A percentile compares a stretch with the other conserved stretches of the same genome.
These are phyloP conservation scores for Globisporangium ultimum DNA, from an alignment of 352 stramenopile species.

Conservation along the genomic window DNA sequence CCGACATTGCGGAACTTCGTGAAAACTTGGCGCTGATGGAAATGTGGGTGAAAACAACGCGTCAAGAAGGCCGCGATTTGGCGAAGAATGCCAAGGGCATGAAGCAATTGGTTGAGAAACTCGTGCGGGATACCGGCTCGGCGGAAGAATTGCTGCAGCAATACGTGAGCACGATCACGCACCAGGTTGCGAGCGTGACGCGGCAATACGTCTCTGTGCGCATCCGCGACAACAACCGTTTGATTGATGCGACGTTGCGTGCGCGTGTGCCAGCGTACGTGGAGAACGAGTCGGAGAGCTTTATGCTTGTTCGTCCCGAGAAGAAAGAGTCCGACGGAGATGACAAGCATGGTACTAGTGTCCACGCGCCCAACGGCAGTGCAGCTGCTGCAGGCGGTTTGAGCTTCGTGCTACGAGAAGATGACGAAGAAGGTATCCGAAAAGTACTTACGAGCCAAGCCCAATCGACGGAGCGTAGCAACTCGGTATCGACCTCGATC, in stretches of 20 bases:
- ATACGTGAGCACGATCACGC: conserved; percentile 82
- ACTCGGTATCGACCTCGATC: conserved; percentile 5
- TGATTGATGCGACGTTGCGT: conserved; percentile 71
- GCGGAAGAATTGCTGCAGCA: conserved; percentile 73
- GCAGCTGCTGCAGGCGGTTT: conserved; percentile 10
- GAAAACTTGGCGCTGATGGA: conserved; percentile 44
- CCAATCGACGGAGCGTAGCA: not conserved
- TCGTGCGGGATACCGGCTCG: conserved; percentile 67
- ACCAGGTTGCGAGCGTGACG: conserved; percentile 80
- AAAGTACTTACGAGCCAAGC: conserved; percentile 18
- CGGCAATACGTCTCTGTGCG: conserved; percentile 76
- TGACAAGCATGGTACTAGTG: conserved; percentile 1
- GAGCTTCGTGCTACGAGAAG: conserved; percentile 37
- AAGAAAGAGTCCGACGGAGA: conserved; percentile 25
- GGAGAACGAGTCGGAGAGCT: conserved; percentile 61
- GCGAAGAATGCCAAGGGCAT: conserved; percentile 50
- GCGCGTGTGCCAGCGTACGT: conserved; percentile 66
- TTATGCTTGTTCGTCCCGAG: conserved; percentile 63
- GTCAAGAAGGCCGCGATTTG: conserved; percentile 41
- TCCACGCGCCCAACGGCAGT: conserved; percentile 2
- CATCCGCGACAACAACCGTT: conserved; percentile 79
- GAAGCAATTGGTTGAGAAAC: conserved; percentile 74
- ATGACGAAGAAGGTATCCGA: conserved; percentile 36
- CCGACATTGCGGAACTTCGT: conserved; percentile 25
- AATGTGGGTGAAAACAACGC: conserved; percentile 31